Evolutionary conservation across 257 asterid species (phyloP).

Genomic region (Handroanthus guayacan): DNA sequence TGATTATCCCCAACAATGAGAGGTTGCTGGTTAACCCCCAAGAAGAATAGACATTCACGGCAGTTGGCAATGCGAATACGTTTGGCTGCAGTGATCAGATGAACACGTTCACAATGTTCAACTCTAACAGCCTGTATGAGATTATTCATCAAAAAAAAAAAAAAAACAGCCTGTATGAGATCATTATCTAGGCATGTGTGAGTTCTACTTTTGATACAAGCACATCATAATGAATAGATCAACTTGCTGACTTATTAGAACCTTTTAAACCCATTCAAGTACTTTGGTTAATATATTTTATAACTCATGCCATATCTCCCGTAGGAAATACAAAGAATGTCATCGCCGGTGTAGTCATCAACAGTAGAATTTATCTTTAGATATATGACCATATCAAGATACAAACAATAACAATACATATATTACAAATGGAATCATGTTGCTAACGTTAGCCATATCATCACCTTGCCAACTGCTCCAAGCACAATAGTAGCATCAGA

Average conservation of each 20-base stretch:
- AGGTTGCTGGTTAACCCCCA: conserved; percentile 96
- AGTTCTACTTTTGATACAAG: conserved; percentile 11
- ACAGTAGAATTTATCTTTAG: conserved; percentile 7
- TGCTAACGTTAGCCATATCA: conserved; percentile 20
- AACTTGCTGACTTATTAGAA: not conserved
- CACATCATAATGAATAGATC: conserved; percentile 22
- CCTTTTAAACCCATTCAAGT: not conserved
- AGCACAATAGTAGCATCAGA: conserved; percentile 97
- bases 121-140: conserved; percentile 83
- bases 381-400: conserved; percentile 16
- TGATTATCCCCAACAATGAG: conserved; percentile 98
- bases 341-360: not conserved
- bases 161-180: conserved; percentile 64
- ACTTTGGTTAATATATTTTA: not conserved
- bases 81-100: conserved; percentile 87
- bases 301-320: not conserved
- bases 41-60: conserved; percentile 94
- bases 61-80: conserved; percentile 94
- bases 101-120: conserved; percentile 99
- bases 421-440: conserved; percentile 20
- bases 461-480: conserved; percentile 99
- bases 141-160: not conserved
- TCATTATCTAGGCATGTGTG: conserved; percentile 32
- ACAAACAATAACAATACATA: conserved; percentile 14
- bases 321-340: conserved; percentile 9